These are phyloP conservation scores for Spinacia oleracea DNA, from an alignment of 179 eudicot genomes.

Conservation along the genomic window DNA sequence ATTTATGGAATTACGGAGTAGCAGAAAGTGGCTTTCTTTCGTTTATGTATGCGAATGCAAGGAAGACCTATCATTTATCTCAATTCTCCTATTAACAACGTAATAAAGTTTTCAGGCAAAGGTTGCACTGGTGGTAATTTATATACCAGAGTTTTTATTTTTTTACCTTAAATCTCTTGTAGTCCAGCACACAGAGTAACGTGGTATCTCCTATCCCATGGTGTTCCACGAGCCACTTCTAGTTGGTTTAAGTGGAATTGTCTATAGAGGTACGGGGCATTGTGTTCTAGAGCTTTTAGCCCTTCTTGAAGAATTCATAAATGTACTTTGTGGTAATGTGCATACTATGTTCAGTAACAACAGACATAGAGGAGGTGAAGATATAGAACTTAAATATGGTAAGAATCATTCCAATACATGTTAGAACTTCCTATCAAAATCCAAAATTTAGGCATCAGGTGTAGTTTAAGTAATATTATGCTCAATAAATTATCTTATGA, in stretches of 20 bases:
- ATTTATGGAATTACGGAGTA: too few relatives aligned
- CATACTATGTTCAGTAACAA: not conserved
- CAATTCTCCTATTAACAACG: not conserved
- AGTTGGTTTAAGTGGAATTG: too few relatives aligned
- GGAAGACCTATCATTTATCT: not conserved
- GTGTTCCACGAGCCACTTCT: not conserved
- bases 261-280: not conserved
- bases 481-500: not conserved
- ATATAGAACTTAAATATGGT: not conserved
- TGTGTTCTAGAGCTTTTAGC: not conserved
- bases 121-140: not conserved
- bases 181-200: not conserved
- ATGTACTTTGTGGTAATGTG: not conserved
- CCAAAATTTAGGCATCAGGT: not conserved
- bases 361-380: not conserved
- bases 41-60: not conserved
- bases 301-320: not conserved
- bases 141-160: too few relatives aligned
- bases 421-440: not conserved
- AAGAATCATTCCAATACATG: too few relatives aligned
- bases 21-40: not conserved
- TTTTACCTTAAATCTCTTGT: too few relatives aligned
- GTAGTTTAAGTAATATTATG: not conserved
- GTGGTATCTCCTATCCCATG: not conserved
- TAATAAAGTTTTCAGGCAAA: not conserved